Evolutionary conservation across 345 rosid species (phyloP).

Genomic region (Eutrema japonicum): DNA sequence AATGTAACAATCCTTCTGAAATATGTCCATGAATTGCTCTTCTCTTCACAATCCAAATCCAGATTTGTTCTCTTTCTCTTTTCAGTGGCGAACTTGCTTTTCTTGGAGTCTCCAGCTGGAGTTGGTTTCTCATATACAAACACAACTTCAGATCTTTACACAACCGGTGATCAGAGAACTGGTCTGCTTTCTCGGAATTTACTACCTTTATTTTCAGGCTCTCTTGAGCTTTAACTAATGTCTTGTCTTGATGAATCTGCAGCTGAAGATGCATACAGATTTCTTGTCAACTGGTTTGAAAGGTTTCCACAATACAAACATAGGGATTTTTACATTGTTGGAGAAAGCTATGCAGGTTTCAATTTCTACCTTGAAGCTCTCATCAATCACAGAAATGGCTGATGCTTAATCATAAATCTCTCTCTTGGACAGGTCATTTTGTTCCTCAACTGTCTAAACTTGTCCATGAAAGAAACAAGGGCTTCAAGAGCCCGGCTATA

Average conservation of each 20-base stretch:
- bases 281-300: slow-evolving; percentile 86
- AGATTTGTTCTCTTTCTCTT: slow-evolving; percentile 21
- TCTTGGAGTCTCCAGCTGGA: slow-evolving; percentile 97
- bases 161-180: slow-evolving; percentile 82
- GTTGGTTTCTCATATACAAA: slow-evolving; percentile 94
- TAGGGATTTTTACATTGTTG: slow-evolving; percentile 87
- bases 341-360: slow-evolving; percentile 97
- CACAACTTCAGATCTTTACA: slow-evolving; percentile 81
- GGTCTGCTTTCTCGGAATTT: slow-evolving; percentile 48
- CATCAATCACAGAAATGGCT: background rate
- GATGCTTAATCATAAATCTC: slow-evolving; percentile 1
- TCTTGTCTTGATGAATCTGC: slow-evolving; percentile 36
- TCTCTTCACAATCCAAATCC: slow-evolving; percentile 12
- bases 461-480: slow-evolving; percentile 69
- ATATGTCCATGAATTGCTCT: background rate
- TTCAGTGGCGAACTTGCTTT: slow-evolving; percentile 88
- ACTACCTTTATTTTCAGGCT: background rate
- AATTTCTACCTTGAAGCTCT: slow-evolving; percentile 4
- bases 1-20: slow-evolving; percentile 48
- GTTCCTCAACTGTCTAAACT: slow-evolving; percentile 94
- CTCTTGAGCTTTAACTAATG: slow-evolving; percentile 17
- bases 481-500: slow-evolving; percentile 64
- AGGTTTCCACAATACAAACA: slow-evolving; percentile 95
- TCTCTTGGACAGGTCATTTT: slow-evolving; percentile 74
- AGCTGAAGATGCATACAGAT: slow-evolving; percentile 87